Evolutionary conservation across 164 flowering plant species (phyloP), one percentile per base, ranked within the genome.

Genomic region (Aristolochia californica): DNA sequence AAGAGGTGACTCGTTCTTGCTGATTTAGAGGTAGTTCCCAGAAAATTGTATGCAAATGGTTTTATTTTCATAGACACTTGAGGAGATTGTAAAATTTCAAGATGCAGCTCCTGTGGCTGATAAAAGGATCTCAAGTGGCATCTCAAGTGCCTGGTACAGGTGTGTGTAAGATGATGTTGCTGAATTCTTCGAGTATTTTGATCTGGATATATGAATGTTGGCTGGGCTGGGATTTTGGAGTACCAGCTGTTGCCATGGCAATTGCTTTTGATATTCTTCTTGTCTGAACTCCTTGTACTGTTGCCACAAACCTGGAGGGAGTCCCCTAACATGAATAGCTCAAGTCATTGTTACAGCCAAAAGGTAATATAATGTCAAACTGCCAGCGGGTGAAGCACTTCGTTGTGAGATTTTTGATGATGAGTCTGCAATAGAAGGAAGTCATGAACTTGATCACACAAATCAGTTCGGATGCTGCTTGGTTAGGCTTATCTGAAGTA

Each of bases 211-310:
- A 70, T 61, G 63, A 70, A 83, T 66, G 77, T 75, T 20, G 83
- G 88, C 4, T 83, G 83, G 84, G 75, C 2, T 78, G 81, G 83
- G 88, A 84, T 0, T 80, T 83, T 53, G 88, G 88, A 5, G 70
- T 83, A 40, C 88, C 84, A 4, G 77, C 88, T 8, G 84, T 70
- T 4, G 70, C 78, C 0, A 83, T 83, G 88, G 83, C 80, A 18
- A 61, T 78, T 48, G 88, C 88, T 12, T n/a, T 72, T 78, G 0
- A 59, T 65, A 10, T 68, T 70, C 61, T 78, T 78, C 75, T 75
- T 78, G 54, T 69, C 70, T 8, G 82, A 9, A 70, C 77, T 2
- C 65, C 5, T 25, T 67, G 59, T 78, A 69, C 45, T 62, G 82
- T 14, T 43, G 64, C 53, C 82, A 78, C 52, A 73, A 58, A 25